phyloP scores from a whole-genome alignment of 208 protist species.

The Herpetomonas samuelpessoai region DNA sequence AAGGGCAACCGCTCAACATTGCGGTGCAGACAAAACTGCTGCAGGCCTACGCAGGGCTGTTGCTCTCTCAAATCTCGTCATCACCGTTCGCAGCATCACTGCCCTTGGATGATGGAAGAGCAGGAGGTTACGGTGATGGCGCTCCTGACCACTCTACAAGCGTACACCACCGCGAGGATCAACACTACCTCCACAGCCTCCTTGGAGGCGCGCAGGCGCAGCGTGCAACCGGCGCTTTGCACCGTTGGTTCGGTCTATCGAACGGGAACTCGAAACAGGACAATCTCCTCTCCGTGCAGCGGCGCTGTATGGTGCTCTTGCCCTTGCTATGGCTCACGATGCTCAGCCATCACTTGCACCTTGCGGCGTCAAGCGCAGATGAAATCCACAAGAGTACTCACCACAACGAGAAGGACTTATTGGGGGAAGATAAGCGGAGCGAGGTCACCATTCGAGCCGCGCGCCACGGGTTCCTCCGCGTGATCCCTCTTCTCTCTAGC shows the following conservation, averaged over 20 bases:
- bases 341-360: conserved; percentile 25
- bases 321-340: conserved; percentile 67
- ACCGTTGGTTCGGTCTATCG: conserved; percentile 4
- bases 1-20: conserved; percentile 16
- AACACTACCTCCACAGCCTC: conserved; percentile 2
- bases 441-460: too few relatives aligned
- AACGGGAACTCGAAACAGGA: background rate
- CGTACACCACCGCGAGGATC: background rate
- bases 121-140: too few relatives aligned
- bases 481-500: too few relatives aligned
- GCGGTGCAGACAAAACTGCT: conserved; percentile 32
- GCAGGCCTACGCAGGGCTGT: conserved; percentile 36
- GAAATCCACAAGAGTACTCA: too few relatives aligned
- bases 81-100: background rate
- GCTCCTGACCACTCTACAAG: background rate
- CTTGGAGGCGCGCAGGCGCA: background rate
- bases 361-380: too few relatives aligned
- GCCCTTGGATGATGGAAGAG: too few relatives aligned
- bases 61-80: conserved; percentile 12
- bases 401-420: too few relatives aligned
- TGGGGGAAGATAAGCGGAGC: too few relatives aligned
- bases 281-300: conserved; percentile 22
- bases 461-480: too few relatives aligned
- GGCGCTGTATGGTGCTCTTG: conserved; percentile 66
- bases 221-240: background rate